A percentile compares a stretch with the other conserved stretches of the same genome.
phyloP scores from a whole-genome alignment of 2,329 filamentous ascomycete genomes.

The Rosellinia necatrix region DNA sequence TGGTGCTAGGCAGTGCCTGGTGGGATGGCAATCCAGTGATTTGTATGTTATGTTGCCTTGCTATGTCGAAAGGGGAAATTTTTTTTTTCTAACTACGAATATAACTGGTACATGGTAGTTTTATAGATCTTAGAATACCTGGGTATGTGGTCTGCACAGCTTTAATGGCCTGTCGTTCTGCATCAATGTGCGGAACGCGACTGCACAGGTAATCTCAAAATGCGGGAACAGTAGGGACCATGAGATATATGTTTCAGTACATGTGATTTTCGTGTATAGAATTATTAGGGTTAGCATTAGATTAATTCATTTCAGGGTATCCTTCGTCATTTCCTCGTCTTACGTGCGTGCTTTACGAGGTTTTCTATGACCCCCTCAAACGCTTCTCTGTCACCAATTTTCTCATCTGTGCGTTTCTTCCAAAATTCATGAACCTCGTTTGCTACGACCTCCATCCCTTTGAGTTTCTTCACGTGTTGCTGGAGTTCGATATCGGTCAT shows the following conservation, averaged over 20 bases:
- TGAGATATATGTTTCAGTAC: background rate
- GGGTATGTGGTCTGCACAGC: too few species aligned
- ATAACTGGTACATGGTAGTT: too few species aligned
- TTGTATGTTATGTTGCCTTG: too few species aligned
- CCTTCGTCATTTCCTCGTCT: conserved; percentile 74
- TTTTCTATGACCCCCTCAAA: conserved; percentile 98
- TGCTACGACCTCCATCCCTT: conserved; percentile 71
- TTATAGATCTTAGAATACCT: too few species aligned
- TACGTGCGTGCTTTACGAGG: conserved; percentile 86
- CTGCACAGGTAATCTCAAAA: background rate
- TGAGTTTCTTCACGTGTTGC: conserved; percentile 70
- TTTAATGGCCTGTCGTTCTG: background rate
- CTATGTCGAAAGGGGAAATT: too few species aligned
- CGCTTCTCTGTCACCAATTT: conserved; percentile 86
- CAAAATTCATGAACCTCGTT: conserved; percentile 85
- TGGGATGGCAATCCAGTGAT: too few species aligned
- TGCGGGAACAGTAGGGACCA: background rate
- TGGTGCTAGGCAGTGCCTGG: too few species aligned
- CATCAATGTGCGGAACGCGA: too few species aligned
- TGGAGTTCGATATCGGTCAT: conserved; percentile 79
- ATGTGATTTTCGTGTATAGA: background rate
- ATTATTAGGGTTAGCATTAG: conserved; percentile 21
- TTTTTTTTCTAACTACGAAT: too few species aligned
- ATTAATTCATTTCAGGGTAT: conserved; percentile 12
- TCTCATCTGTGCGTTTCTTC: conserved; percentile 83